These are phyloP conservation scores for Colletotrichum sp. DNA, from an alignment of 2,329 filamentous ascomycete genomes.

Conservation along the genomic window DNA sequence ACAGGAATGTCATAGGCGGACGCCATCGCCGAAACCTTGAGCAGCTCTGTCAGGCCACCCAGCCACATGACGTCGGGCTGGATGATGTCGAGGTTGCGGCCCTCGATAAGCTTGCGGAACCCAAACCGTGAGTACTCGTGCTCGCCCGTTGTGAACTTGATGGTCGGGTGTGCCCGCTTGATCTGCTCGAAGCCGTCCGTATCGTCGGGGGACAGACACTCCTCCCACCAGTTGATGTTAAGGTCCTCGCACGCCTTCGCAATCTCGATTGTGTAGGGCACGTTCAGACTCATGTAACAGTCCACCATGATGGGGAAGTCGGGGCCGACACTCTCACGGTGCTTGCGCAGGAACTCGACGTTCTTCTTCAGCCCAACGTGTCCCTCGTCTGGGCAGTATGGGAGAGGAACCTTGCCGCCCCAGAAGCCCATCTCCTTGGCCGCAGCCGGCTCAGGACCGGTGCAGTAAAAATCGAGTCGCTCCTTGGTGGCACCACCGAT, in stretches of 20 bases:
- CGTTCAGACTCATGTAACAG: constrained; percentile 96
- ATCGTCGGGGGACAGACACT: constrained; percentile 90
- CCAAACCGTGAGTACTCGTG: constrained; percentile 95
- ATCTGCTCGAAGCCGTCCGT: constrained; percentile 88
- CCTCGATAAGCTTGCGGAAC: constrained; percentile 92
- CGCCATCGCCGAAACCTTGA: constrained; percentile 88
- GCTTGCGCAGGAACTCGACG: constrained; percentile 84
- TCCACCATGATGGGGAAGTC: constrained; percentile 95
- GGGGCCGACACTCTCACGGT: constrained; percentile 83
- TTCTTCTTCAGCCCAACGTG: constrained; percentile 85
- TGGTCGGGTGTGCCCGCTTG: constrained; percentile 86
- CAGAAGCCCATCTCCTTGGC: constrained; percentile 89
- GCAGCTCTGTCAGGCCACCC: constrained; percentile 87
- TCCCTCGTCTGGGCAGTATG: constrained; percentile 89
- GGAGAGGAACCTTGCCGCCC: constrained; percentile 88
- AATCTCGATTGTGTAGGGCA: constrained; percentile 90
- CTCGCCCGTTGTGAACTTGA: constrained; percentile 96
- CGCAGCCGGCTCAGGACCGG: constrained; percentile 80
- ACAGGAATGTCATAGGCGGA: constrained; percentile 94
- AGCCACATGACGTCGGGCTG: constrained; percentile 99
- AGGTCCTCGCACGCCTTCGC: constrained; percentile 83
- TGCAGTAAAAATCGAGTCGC: constrained; percentile 91
- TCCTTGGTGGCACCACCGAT: constrained; percentile 90
- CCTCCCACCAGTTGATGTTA: constrained; percentile 97
- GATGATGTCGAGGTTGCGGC: constrained; percentile 90